Evolutionary conservation across 1,139 yeast genomes (phyloP).

Genomic region (Suhomyces kunorum): DNA sequence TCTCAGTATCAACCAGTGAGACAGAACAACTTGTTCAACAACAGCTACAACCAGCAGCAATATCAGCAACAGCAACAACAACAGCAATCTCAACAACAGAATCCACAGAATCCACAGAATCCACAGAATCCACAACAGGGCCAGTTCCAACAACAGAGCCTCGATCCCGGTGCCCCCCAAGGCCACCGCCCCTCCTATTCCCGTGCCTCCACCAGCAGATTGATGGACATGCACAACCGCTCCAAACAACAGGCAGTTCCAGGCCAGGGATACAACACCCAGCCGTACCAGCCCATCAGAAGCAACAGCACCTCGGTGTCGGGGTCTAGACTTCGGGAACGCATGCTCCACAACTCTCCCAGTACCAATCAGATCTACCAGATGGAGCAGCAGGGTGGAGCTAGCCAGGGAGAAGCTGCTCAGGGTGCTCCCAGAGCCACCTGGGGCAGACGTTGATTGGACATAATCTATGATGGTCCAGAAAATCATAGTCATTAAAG

Average conservation of each 20-base stretch:
- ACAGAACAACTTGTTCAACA: slow-evolving; percentile 24
- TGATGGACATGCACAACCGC: slow-evolving; percentile 46
- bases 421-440: slow-evolving; percentile 21
- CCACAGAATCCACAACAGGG: slow-evolving; percentile 11
- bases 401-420: background rate
- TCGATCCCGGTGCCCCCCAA: background rate
- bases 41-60: slow-evolving; percentile 23
- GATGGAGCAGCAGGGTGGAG: slow-evolving; percentile 7
- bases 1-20: slow-evolving; percentile 28
- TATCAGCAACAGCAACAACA: slow-evolving; percentile 14
- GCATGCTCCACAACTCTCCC: slow-evolving; percentile 33
- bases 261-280: slow-evolving; percentile 35
- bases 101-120: slow-evolving; percentile 5
- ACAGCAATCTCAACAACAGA: slow-evolving; percentile 3
- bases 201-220: slow-evolving; percentile 39
- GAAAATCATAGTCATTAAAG: no score
- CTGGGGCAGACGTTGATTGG: slow-evolving; percentile 28
- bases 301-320: slow-evolving; percentile 29
- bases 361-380: slow-evolving; percentile 14
- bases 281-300: slow-evolving; percentile 26
- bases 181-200: slow-evolving; percentile 23
- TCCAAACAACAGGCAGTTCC: slow-evolving; percentile 46
- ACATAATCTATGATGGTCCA: no score
- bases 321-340: slow-evolving; percentile 40
- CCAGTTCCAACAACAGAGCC: background rate